Conservation (phyloP, 441 rosid species). For the Heliophila coronopifolia region DNA sequence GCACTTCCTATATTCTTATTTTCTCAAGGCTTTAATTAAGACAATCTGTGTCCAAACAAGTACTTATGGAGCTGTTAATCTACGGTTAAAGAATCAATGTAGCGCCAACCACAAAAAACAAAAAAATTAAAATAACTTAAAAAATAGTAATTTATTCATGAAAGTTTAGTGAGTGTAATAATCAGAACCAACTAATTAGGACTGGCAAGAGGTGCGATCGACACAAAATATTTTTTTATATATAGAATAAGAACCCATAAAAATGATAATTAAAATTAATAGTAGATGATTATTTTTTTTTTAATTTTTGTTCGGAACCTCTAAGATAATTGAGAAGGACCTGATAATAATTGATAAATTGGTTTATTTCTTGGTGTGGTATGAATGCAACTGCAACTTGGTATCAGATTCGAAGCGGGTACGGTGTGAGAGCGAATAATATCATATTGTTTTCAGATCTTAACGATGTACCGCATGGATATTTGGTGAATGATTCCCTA, state of each 20-base stretch:
- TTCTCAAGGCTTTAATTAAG: slow-evolving; percentile 17
- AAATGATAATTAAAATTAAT: too few species aligned
- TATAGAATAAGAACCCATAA: too few species aligned
- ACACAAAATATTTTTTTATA: too few species aligned
- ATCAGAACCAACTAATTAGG: too few species aligned
- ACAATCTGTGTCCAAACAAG: slow-evolving; percentile 12
- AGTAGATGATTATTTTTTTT: too few species aligned
- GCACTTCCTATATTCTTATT: slow-evolving; percentile 14
- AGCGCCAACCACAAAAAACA: slow-evolving; percentile 19
- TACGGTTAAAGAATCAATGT: slow-evolving; percentile 24
- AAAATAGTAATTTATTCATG: too few species aligned
- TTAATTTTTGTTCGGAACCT: too few species aligned
- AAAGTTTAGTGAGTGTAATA: too few species aligned
- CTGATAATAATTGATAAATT: not conserved
- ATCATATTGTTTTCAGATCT: slow-evolving; percentile 14
- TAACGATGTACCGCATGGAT: slow-evolving; percentile 13
- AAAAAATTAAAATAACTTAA: too few species aligned
- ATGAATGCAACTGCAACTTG: slow-evolving; percentile 29
- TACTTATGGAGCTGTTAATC: slow-evolving; percentile 28
- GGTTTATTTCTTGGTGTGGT: not conserved
- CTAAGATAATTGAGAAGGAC: too few species aligned
- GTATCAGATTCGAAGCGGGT: slow-evolving; percentile 17
- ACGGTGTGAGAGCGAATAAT: slow-evolving; percentile 26
- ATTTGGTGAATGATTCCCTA: slow-evolving; percentile 27
- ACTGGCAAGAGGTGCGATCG: too few species aligned